Percentiles rank a stretch among this genome's conserved stretches.
Conservation (phyloP, 1,139 yeast species). For the Pichia sp. region DNA sequence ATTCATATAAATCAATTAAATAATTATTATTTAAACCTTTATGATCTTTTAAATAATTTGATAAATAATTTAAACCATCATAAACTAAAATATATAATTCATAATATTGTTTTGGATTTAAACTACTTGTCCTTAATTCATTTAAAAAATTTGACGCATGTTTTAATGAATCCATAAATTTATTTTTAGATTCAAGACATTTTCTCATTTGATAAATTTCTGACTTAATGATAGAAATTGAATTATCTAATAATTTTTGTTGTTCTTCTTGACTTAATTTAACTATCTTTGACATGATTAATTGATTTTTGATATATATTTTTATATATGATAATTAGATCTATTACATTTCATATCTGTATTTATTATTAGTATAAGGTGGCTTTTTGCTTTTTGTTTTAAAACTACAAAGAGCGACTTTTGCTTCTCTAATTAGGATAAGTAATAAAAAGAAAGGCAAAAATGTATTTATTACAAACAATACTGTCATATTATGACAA, state of each 20-base stretch:
- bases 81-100: constrained; percentile 82
- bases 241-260: constrained; percentile 39
- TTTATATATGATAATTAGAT: too few relatives aligned
- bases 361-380: too few relatives aligned
- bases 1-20: constrained; percentile 83
- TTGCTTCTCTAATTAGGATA: too few relatives aligned
- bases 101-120: constrained; percentile 89
- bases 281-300: constrained; percentile 12
- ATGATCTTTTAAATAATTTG: constrained; percentile 57
- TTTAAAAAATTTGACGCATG: constrained; percentile 79
- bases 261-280: constrained; percentile 23
- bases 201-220: constrained; percentile 75
- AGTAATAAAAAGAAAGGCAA: too few relatives aligned
- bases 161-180: constrained; percentile 80
- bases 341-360: too few relatives aligned
- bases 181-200: constrained; percentile 57
- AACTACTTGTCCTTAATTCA: constrained; percentile 68
- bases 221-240: constrained; percentile 54
- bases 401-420: too few relatives aligned
- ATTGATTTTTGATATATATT: too few relatives aligned
- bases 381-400: too few relatives aligned
- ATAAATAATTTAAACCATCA: constrained; percentile 71
- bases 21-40: constrained; percentile 51
- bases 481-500: too few relatives aligned
- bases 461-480: too few relatives aligned